Evolutionary conservation across 2,329 filamentous ascomycete genomes (phyloP).

Genomic region (Lecanoromycetidae sp.): DNA sequence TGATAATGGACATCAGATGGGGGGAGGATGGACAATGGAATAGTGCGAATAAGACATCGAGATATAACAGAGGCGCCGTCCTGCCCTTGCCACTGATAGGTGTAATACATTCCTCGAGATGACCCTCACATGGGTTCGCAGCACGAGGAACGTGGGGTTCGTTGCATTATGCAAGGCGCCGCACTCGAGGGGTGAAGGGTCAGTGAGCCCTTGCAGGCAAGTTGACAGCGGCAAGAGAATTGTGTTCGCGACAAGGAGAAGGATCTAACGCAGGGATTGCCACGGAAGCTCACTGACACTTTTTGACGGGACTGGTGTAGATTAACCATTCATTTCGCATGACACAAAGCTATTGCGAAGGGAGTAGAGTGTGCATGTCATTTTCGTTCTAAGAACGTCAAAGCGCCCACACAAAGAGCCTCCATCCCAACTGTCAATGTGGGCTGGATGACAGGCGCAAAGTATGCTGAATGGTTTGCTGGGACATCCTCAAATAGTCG

Average conservation of each 20-base stretch:
- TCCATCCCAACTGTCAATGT: slow-evolving; percentile 19
- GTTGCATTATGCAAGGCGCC: slow-evolving; percentile 5
- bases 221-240: neutral
- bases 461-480: slow-evolving; percentile 21
- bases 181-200: neutral
- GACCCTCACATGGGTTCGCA: neutral
- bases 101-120: neutral
- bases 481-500: slow-evolving; percentile 17
- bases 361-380: neutral
- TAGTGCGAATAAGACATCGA: neutral
- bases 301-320: neutral
- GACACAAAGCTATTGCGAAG: neutral
- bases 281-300: neutral
- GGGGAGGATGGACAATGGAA: slow-evolving; percentile 2
- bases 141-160: slow-evolving; percentile 1
- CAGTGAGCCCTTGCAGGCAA: slow-evolving; percentile 1
- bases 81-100: slow-evolving; percentile 1
- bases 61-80: neutral
- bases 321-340: neutral
- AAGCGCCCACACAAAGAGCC: slow-evolving; percentile 19
- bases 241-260: neutral
- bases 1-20: neutral
- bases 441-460: slow-evolving; percentile 20
- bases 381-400: slow-evolving; percentile 16
- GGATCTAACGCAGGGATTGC: neutral